Percentiles rank a stretch among this genome's conserved stretches.
Conservation (phyloP, 192 early-diverging fungal genomes). For the Backusella macrospora region DNA sequence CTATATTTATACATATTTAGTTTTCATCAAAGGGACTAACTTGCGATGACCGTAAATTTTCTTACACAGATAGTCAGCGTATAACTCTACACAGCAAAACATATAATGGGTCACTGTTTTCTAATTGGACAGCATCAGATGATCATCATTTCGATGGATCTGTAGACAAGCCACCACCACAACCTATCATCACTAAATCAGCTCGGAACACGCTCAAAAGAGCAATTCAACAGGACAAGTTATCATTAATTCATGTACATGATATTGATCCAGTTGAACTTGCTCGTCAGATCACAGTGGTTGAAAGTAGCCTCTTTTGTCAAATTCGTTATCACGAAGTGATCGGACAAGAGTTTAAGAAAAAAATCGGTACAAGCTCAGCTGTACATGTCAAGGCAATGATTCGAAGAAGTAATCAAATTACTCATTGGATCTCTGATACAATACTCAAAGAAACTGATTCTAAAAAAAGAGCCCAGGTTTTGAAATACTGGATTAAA, state of each 20-base stretch:
- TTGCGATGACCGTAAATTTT: slow-evolving; percentile 12
- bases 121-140: slow-evolving; percentile 20
- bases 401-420: slow-evolving; percentile 69
- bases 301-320: slow-evolving; percentile 71
- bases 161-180: slow-evolving; percentile 5
- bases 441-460: slow-evolving; percentile 70
- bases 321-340: slow-evolving; percentile 74
- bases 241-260: slow-evolving; percentile 47
- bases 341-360: slow-evolving; percentile 66
- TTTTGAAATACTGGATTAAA: slow-evolving; percentile 75
- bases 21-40: slow-evolving; percentile 1
- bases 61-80: slow-evolving; percentile 14
- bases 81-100: not conserved
- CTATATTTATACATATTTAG: not conserved
- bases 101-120: slow-evolving; percentile 24
- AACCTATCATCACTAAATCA: slow-evolving; percentile 18
- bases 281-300: slow-evolving; percentile 83
- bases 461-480: slow-evolving; percentile 57
- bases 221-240: slow-evolving; percentile 21
- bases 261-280: slow-evolving; percentile 80
- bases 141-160: slow-evolving; percentile 1
- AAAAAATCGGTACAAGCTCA: slow-evolving; percentile 44
- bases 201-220: slow-evolving; percentile 25
- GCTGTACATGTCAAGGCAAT: slow-evolving; percentile 76
- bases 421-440: slow-evolving; percentile 76